Evolutionary conservation across 2,329 filamentous ascomycete genomes (phyloP), one percentile per base, ranked within the genome.

Genomic region (Metarhizium sp.): DNA sequence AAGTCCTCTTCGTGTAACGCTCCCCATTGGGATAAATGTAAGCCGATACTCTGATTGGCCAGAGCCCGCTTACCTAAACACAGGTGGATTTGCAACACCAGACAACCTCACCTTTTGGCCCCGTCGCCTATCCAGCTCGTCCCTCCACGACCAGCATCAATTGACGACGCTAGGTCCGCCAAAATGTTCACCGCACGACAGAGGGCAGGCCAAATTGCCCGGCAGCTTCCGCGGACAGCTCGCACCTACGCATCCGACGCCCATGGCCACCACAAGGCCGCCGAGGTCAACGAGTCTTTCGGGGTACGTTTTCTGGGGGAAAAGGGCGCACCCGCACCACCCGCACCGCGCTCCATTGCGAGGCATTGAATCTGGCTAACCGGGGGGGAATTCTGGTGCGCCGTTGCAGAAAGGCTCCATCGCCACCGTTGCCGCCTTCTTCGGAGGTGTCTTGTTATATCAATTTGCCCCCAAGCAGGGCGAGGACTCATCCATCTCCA

Each of bases 221-320:
- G 70, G 57, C 68, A 69, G 62, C 64, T 72, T 59, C 67, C 68
- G 63, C 65, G 69, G 57, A 63, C 67, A 60, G 67, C 72, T 60
- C 75, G 79, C 64, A 72, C 72, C 57, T 82, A 82, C 67, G 79
- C 78, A 61, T 82, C 79, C 65, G 74, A 77, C 60, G 71, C 72
- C 66, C 78, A 80, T 63, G 73, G 68, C 57, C 72, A 75, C 61
- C 73, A 76, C 65, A 70, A 75, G 61, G 68, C 73, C 57, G 73
- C 73, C 61, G 69, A 72, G 59, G 76, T 75, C 58, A 75, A 78
- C 62, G 81, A 84, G 70, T 72, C 74, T 57, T 73, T 82, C 63
- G 80, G 80, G 62, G 81, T 84, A 81, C 57, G 79, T 74, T 57
- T 38, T 47, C 56, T 36, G 57, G 25, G 3, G 25, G 62, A 45